Base-by-base conservation (phyloP, 2,329 filamentous ascomycete genomes). In the Xylariomycetidae sp. region DNA sequence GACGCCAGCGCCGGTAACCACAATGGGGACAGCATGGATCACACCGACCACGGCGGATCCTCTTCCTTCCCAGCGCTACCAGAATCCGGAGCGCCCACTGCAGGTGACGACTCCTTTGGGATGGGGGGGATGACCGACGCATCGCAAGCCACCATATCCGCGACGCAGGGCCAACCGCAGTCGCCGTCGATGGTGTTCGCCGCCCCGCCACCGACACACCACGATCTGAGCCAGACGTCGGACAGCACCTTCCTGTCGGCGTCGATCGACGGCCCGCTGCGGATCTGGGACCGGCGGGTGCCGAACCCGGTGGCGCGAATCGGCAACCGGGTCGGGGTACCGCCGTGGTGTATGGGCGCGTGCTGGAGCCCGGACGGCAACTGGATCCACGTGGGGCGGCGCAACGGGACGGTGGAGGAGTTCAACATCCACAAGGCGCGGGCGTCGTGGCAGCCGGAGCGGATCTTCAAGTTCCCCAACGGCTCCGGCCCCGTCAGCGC, bases 361-460 rank as follows among this genome's bases (percentile, higher is more conserved):
- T 95, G 88, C 64, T 98, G 92, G 92, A 90, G 84, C 34, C 88
- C 88, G 0, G 85, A 95, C 56, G 92, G 92, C 10, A 96, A 96
- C 60, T 87, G 78, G 59, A 89, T 98, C 49, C 98, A 95, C 60
- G 89, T 85, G 0, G 92, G 92, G 1, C 72, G 92, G 18, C 74
- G 92, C 37, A 96, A 96, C 58, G 76, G 87, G 32, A 93, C 87
- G 0, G 92, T 98, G 0, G 92, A 98, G 48, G 92, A 98, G 60
- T 98, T 85, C 60, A 87, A 79, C 51, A 69, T 98, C 13, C 86
- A 92, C 56, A 87, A 88, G 50, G 78, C 74, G 0, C 46, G 73
- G 31, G 49, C 80, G 1, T 71, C 86, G 1, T 82, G 83, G 62
- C 72, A 77, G 43, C 82, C 89, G 0, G 78, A 85, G 48, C 74